Percentiles rank a stretch among this genome's conserved stretches.
These are phyloP conservation scores for Solanum dulcamara DNA, from an alignment of 257 asterid genomes.

Conservation along the genomic window DNA sequence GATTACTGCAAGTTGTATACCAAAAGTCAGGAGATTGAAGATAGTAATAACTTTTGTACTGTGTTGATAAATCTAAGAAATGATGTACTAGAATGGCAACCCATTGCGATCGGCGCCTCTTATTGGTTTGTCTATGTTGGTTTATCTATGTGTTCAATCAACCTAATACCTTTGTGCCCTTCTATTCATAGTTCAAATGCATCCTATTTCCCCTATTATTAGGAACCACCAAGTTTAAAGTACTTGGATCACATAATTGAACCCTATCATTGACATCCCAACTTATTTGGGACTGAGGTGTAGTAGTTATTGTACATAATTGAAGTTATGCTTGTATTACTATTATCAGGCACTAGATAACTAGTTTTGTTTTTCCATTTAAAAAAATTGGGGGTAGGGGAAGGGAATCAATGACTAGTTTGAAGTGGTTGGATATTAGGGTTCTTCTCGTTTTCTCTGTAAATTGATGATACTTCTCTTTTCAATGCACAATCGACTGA, in stretches of 20 bases:
- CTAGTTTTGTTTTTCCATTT: background rate
- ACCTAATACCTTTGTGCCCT: background rate
- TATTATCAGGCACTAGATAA: background rate
- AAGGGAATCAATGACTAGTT: background rate
- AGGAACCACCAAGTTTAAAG: background rate
- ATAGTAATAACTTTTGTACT: background rate
- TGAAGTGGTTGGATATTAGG: background rate
- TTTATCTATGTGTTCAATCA: background rate
- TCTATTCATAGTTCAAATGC: background rate
- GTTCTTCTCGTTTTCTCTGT: background rate
- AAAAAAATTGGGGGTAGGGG: background rate
- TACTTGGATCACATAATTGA: background rate
- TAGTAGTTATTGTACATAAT: background rate
- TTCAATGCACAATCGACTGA: background rate
- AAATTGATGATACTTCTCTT: background rate
- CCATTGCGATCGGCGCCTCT: background rate
- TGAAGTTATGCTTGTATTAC: background rate
- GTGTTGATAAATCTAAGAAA: background rate
- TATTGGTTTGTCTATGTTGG: background rate
- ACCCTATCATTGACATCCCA: background rate
- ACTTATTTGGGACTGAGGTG: background rate
- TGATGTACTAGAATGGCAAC: background rate
- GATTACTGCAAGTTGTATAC: background rate
- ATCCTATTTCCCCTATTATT: background rate
- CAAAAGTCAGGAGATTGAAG: background rate